A percentile compares a stretch with the other conserved stretches of the same genome.
Evolutionary conservation across 1,284 basidiomycete genomes (phyloP).

Genomic region (Ceratobasidium sp.): DNA sequence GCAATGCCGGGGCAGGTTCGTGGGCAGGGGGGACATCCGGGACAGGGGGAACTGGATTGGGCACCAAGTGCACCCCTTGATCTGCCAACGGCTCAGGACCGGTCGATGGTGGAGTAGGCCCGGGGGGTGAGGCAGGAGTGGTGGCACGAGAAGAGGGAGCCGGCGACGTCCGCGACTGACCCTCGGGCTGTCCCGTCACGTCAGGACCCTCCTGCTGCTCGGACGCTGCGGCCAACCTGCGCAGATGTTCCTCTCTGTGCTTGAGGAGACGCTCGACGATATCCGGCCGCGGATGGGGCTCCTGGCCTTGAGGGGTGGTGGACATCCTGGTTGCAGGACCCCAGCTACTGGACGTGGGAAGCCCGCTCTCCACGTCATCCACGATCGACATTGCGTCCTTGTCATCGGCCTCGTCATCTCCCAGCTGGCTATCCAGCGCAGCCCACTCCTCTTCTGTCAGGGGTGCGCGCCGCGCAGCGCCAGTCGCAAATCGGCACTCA

Average conservation of each 20-base stretch:
- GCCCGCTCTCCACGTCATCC: slow-evolving; percentile 6
- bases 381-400: not conserved
- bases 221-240: not conserved
- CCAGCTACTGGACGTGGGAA: not conserved
- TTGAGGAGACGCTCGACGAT: not conserved
- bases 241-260: not conserved
- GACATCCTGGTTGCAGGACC: slow-evolving; percentile 3
- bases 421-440: not conserved
- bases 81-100: too few species aligned
- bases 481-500: not conserved
- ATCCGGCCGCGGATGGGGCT: slow-evolving; percentile 5
- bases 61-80: too few species aligned
- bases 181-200: too few species aligned
- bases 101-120: too few species aligned
- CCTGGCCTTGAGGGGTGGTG: not conserved
- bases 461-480: not conserved
- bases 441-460: not conserved
- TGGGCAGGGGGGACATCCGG: too few species aligned
- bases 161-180: too few species aligned
- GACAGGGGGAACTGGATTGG: too few species aligned
- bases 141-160: too few species aligned
- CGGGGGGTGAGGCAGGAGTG: too few species aligned
- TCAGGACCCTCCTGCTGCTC: too few species aligned
- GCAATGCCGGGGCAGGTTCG: too few species aligned
- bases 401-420: not conserved